Conservation (phyloP, 495 filamentous ascomycete species). For the Neurospora sp. region DNA sequence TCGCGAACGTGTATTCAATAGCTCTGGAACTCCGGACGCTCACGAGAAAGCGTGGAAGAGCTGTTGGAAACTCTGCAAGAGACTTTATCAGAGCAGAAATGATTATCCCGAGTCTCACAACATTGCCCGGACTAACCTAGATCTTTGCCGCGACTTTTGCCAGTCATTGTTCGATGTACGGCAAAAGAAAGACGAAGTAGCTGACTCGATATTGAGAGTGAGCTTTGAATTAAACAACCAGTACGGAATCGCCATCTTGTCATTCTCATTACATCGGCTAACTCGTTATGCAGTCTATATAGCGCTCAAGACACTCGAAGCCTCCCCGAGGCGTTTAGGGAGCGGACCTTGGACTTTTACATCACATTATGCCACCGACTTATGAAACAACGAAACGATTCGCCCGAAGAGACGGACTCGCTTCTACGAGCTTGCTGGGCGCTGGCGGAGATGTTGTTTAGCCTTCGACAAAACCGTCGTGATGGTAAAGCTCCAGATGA, state of each 20-base stretch:
- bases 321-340: conserved; percentile 78
- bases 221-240: conserved; percentile 95
- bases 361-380: conserved; percentile 84
- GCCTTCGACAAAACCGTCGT: conserved; percentile 70
- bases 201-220: conserved; percentile 78
- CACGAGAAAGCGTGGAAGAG: conserved; percentile 84
- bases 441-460: conserved; percentile 88
- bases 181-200: conserved; percentile 58
- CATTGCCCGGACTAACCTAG: conserved; percentile 59
- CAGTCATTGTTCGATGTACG: conserved; percentile 80
- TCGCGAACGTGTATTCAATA: conserved; percentile 65
- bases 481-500: conserved; percentile 67
- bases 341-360: conserved; percentile 86
- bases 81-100: conserved; percentile 70
- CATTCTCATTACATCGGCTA: conserved; percentile 2
- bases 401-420: conserved; percentile 71
- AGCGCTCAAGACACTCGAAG: conserved; percentile 74
- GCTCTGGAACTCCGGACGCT: conserved; percentile 54
- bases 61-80: conserved; percentile 85
- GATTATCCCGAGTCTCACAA: conserved; percentile 58
- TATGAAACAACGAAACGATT: conserved; percentile 78
- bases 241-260: conserved; percentile 15
- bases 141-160: conserved; percentile 85
- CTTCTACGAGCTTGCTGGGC: conserved; percentile 83
- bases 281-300: conserved; percentile 48